Base-by-base conservation (phyloP, 1,139 yeast genomes). In the Sugiyamaella castrensis region DNA sequence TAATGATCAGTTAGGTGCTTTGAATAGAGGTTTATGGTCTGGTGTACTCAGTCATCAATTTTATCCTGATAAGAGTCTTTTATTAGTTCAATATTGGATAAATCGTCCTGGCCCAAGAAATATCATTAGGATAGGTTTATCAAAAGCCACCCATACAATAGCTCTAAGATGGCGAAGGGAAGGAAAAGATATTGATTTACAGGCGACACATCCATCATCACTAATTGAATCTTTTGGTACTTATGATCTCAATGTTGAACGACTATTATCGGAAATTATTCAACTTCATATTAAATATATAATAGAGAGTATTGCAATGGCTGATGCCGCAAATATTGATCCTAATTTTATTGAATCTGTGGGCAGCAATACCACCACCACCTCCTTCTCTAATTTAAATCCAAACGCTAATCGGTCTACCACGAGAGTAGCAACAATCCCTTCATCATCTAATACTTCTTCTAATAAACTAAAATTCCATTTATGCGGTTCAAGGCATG, bases 61-160 rank as follows among this genome's bases (percentile, higher is more conserved):
- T 61, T 80, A 79, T 53, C 77, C 86, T 1, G 87, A 82, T 34
- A 75, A 77, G 51, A 77, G 82, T 39, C 66, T 79, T 19, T 80
- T 88, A 13, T 66, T 79, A 2, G 73, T 88, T 7, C 79, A 81
- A 55, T 87, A 87, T 68, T 87, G 96, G 96, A 38, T 36, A 31
- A 46, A 65, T 67, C 70, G 57, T 9, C 57, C 60, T 11, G 72
- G 67, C 71, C 72, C 69, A 64, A 71, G 75, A 67, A 66, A 80
- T 74, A 51, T 76, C 69, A 75, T 87, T 32, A 87, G 83, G 53
- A 76, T 87, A 51, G 92, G 92, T 0, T 72, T 85, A 39, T 64
- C 71, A 27, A 73, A 80, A 54, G 73, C 76, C 28, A 74, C 77
- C 29, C 68, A 84, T 43, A 73, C 76, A 42, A 76, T 64, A 6